Evolutionary conservation across 805 yeast species (phyloP), one percentile per base, ranked within the genome.

Genomic region (Zygosaccharomyces siamensis): DNA sequence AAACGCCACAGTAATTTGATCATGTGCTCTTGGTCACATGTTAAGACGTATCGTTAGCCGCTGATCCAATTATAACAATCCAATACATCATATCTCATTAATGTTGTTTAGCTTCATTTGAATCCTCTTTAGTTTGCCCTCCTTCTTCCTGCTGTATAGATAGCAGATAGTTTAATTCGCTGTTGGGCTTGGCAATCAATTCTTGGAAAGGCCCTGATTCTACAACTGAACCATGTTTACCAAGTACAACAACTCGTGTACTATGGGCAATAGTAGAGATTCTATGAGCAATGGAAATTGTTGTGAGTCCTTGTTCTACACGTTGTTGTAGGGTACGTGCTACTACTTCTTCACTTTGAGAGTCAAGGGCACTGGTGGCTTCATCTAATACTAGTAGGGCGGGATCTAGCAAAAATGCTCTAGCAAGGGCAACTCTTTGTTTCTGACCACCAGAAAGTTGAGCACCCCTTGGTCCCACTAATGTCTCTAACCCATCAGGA

Each of bases 391-490:
- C 80, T 49, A 92, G 70, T n/a, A 92, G 75, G 5, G 83, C 75
- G 2, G 98, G 97, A 39, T 82, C 76, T 45, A 86, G 73, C 45
- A 92, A 74, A 45, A 92, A 74, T 0, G 97, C 88, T 51, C 98
- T 76, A 1, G 97, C 97, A 49, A 92, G 74, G 6, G 97, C 95
- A 39, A 92, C 82, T 57, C 98, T 73, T 66, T 92, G 98, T 69
- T 86, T 87, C 66, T 92, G 98, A 12, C 98, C 98, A 18, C 97
- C 98, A 52, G 95, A 85, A 47, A 92, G 72, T 61, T 89, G 96
- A 0, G 95, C 78, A 14, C 95, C 93, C 47, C 92, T 78, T 0
- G 96, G 81, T 0, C 97, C 97, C 16, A 90, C 87, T 16, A 76
- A 71, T 0, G 98, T 92, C 43, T 89, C 84, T 31, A 89, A 68